Percentiles rank a stretch among this genome's conserved stretches.
phyloP scores from a whole-genome alignment of 2,329 filamentous ascomycete genomes.

The Fusarium palustre region DNA sequence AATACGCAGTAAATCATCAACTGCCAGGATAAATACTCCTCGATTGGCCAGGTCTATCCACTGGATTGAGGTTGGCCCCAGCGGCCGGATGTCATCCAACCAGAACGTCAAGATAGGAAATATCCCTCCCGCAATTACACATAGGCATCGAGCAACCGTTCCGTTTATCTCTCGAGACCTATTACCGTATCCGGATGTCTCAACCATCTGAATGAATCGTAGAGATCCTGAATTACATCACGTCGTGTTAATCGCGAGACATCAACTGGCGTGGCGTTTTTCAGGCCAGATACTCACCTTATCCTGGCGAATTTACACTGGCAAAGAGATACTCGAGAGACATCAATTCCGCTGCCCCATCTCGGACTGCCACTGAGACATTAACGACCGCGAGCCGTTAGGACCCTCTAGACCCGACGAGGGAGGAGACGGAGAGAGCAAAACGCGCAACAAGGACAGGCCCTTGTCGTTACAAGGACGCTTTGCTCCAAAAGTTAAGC shows the following conservation, averaged over 20 bases:
- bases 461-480: conserved; percentile 20
- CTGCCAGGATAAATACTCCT: conserved; percentile 25
- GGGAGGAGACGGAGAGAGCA: conserved; percentile 5
- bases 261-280: conserved; percentile 7
- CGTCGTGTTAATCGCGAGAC: conserved; percentile 16
- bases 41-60: conserved; percentile 32
- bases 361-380: conserved; percentile 29
- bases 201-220: conserved; percentile 20
- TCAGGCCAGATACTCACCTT: conserved; percentile 9
- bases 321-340: conserved; percentile 9
- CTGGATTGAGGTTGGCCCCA: conserved; percentile 32
- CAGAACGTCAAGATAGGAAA: conserved; percentile 39
- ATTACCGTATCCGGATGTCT: conserved; percentile 29
- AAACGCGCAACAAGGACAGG: conserved; percentile 13
- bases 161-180: conserved; percentile 40
- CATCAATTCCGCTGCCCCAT: conserved; percentile 5
- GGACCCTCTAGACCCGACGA: conserved; percentile 3
- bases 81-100: conserved; percentile 32
- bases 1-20: conserved; percentile 6
- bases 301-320: conserved; percentile 1
- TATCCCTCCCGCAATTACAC: conserved; percentile 33
- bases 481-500: conserved; percentile 22
- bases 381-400: conserved; percentile 22
- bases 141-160: conserved; percentile 30
- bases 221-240: conserved; percentile 33